Percentiles rank a stretch among this genome's conserved stretches.
These are phyloP conservation scores for Blastobotrys malaysiensis DNA, from an alignment of 1,139 yeast genomes.

Conservation along the genomic window DNA sequence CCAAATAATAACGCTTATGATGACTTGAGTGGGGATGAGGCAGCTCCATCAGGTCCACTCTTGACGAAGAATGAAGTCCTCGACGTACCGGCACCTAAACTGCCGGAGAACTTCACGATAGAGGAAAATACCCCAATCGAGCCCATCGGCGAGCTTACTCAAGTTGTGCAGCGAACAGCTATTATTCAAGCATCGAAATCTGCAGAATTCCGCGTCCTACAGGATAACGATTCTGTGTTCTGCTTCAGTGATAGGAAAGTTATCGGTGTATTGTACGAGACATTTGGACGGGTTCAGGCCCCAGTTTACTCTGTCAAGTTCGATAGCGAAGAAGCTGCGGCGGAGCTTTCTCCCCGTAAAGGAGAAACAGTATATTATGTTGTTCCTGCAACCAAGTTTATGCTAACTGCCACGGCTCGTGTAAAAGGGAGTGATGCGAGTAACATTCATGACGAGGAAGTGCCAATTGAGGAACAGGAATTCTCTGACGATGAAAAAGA, in stretches of 20 bases:
- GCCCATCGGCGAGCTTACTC: slow-evolving; percentile 63
- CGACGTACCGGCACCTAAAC: slow-evolving; percentile 61
- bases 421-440: slow-evolving; percentile 91
- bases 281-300: slow-evolving; percentile 82
- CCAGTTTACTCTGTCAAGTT: slow-evolving; percentile 79
- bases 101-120: slow-evolving; percentile 64
- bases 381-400: slow-evolving; percentile 73
- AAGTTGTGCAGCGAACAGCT: slow-evolving; percentile 66
- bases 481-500: slow-evolving; percentile 92
- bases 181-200: slow-evolving; percentile 70
- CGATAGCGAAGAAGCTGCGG: slow-evolving; percentile 47
- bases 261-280: slow-evolving; percentile 82
- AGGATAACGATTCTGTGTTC: slow-evolving; percentile 70
- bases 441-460: slow-evolving; percentile 89
- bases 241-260: slow-evolving; percentile 69
- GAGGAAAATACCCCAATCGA: slow-evolving; percentile 61
- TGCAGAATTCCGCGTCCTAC: slow-evolving; percentile 75
- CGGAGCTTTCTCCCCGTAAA: slow-evolving; percentile 39
- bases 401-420: slow-evolving; percentile 68
- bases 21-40: background rate
- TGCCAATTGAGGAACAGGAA: slow-evolving; percentile 89
- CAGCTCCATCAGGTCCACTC: slow-evolving; percentile 47
- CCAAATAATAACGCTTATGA: slow-evolving; percentile 29
- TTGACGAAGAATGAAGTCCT: slow-evolving; percentile 68
- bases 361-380: slow-evolving; percentile 69